Percentiles rank a stretch among this genome's conserved stretches.
These are phyloP conservation scores for Stachybotrys echinatus DNA, from an alignment of 2,329 filamentous ascomycete species.

Conservation along the genomic window DNA sequence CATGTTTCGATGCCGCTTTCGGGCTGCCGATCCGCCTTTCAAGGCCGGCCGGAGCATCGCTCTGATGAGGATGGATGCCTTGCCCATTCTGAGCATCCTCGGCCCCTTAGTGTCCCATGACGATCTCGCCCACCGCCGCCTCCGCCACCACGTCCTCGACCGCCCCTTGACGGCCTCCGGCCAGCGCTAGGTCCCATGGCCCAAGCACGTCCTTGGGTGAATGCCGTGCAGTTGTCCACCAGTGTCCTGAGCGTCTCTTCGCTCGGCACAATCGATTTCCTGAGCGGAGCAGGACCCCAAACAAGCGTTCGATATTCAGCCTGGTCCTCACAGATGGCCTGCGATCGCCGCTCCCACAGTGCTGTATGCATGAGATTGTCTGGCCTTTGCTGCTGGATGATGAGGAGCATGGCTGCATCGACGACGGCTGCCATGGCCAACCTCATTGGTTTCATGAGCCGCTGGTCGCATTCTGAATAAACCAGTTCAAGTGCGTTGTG, in stretches of 20 bases:
- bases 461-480: constrained; percentile 12
- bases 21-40: too few species aligned
- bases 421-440: constrained; percentile 24
- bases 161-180: neutral
- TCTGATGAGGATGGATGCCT: neutral
- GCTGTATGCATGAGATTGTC: constrained; percentile 14
- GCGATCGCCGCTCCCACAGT: constrained; percentile 16
- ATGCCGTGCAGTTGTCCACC: constrained; percentile 8
- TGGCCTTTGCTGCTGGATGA: constrained; percentile 17
- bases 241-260: constrained; percentile 13
- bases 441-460: constrained; percentile 24
- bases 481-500: constrained; percentile 22
- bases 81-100: neutral
- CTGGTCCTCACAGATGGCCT: constrained; percentile 19
- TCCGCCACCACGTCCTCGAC: neutral
- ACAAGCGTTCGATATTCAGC: constrained; percentile 15
- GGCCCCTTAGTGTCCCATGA: neutral
- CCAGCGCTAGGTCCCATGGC: neutral
- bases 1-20: too few species aligned
- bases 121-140: neutral
- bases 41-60: neutral
- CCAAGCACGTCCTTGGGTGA: neutral
- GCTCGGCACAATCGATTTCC: constrained; percentile 10
- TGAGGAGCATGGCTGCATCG: constrained; percentile 14
- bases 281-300: neutral